These are phyloP conservation scores for Boletus sensibilis DNA, from an alignment of 768 basidiomycete species.

Conservation along the genomic window DNA sequence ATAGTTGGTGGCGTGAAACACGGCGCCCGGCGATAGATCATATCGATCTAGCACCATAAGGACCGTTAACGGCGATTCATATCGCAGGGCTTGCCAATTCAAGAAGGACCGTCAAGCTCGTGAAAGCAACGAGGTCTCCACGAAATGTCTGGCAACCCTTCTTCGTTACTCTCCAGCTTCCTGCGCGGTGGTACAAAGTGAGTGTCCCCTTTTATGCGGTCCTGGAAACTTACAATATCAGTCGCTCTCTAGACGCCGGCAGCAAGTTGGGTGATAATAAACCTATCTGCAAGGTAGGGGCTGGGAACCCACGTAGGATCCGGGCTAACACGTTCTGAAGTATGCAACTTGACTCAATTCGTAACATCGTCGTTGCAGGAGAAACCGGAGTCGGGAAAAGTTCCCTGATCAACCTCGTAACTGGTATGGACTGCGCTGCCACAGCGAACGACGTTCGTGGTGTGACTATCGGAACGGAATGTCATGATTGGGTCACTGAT, in stretches of 20 bases:
- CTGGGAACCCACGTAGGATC: not conserved
- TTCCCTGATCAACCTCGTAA: conserved; percentile 31
- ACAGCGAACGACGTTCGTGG: conserved; percentile 25
- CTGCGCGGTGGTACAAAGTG: conserved; percentile 2
- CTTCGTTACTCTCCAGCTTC: conserved; percentile 1
- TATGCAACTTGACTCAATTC: conserved; percentile 12
- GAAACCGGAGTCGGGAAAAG: conserved; percentile 34
- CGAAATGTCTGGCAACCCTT: conserved; percentile 11
- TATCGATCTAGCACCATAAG: conserved; percentile 17
- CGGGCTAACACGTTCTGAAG: conserved; percentile 10
- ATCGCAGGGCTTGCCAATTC: conserved; percentile 22
- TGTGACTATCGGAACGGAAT: conserved; percentile 22
- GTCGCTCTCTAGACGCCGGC: not conserved
- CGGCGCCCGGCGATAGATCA: conserved; percentile 12
- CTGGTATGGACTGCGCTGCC: conserved; percentile 21
- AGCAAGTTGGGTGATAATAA: conserved; percentile 8
- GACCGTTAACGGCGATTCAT: conserved; percentile 1
- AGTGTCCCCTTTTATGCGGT: not conserved
- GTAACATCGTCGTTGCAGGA: conserved; percentile 30
- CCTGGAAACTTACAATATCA: not conserved
- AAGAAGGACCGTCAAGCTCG: conserved; percentile 16
- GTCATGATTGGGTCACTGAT: conserved; percentile 16
- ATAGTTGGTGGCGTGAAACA: conserved; percentile 1
- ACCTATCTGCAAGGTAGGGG: conserved; percentile 4
- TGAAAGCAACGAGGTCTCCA: conserved; percentile 24